Base-by-base conservation (phyloP, 2,329 filamentous ascomycete genomes). In the Ceratocystis eucalypticola region DNA sequence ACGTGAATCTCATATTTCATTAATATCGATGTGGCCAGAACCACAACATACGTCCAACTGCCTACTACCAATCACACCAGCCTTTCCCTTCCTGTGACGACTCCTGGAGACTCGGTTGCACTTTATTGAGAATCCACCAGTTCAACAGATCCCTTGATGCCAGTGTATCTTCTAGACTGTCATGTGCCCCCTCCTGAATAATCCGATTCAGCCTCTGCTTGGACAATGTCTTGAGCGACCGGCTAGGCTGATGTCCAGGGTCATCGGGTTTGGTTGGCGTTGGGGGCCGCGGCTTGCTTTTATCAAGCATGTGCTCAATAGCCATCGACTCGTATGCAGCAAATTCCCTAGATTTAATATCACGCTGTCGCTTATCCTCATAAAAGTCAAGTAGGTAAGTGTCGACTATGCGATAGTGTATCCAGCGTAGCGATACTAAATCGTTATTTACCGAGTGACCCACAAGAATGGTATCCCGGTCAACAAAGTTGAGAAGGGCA, bases 381-480 rank as follows among this genome's bases (percentile, higher is more conserved):
- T 61, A 67, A 2, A 67, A 71, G 64, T 76, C 75, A 12, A 76
- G 67, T 1, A 76, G 30, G n/a, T 75, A 70, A 0, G 80, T 80
- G 69, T 83, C 80, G 20, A 82, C 72, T 0, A 82, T 71, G 0
- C 69, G 66, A 0, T 65, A 65, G 69, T 82, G 80, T 12, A 80
- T 77, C 78, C 79, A 80, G n/a, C 80, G 74, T 68, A 83, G 70
- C 0, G 75, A 72, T 0, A 70, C 70, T 20, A 83, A 69, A 68
- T 82, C 80, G 45, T 74, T 73, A 8, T 75, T 70, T 0, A 74
- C 76, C 0, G 74, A 74, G 64, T 84, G 81, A 0, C 77, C 77
- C 1, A 84, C 73, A 5, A 84, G 73, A 7, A 82, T 73, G 0
- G 81, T 84, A 0, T 76, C 69, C 0, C 75, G 75, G 0, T 77